Conservation (phyloP, 2,329 filamentous ascomycete species). For the Xylariaceae sp. region DNA sequence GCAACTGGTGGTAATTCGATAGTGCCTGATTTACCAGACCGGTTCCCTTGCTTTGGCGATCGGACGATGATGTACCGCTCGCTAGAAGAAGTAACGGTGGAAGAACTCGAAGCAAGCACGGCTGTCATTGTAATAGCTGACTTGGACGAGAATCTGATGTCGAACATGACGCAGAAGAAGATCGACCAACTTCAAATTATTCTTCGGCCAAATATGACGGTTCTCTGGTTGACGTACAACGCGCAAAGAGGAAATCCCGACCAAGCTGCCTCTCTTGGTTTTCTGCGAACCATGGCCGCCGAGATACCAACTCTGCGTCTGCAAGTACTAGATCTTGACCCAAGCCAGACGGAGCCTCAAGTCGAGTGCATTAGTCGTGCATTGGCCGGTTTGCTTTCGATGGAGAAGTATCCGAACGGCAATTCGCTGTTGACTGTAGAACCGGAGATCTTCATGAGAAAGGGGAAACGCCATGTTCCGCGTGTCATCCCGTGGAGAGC, state of each 20-base stretch:
- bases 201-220: constrained; percentile 21
- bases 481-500: constrained; percentile 37
- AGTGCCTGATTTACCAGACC: constrained; percentile 16
- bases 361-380: constrained; percentile 17
- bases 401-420: not conserved
- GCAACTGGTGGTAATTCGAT: constrained; percentile 18
- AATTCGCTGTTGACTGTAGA: constrained; percentile 32
- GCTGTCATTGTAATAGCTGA: constrained; percentile 35
- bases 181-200: constrained; percentile 28
- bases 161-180: constrained; percentile 31
- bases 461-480: constrained; percentile 33
- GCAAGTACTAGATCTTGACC: constrained; percentile 29
- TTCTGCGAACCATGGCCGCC: constrained; percentile 30
- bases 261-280: constrained; percentile 29
- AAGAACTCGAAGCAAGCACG: constrained; percentile 25
- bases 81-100: constrained; percentile 28
- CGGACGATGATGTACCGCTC: constrained; percentile 17
- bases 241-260: constrained; percentile 23
- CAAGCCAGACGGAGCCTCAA: not conserved
- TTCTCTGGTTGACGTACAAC: constrained; percentile 28
- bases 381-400: constrained; percentile 17
- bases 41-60: constrained; percentile 23
- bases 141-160: constrained; percentile 33
- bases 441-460: constrained; percentile 36
- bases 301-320: constrained; percentile 28